phyloP scores from a whole-genome alignment of 176 grass and related monocot species.

The Lolium perenne region DNA sequence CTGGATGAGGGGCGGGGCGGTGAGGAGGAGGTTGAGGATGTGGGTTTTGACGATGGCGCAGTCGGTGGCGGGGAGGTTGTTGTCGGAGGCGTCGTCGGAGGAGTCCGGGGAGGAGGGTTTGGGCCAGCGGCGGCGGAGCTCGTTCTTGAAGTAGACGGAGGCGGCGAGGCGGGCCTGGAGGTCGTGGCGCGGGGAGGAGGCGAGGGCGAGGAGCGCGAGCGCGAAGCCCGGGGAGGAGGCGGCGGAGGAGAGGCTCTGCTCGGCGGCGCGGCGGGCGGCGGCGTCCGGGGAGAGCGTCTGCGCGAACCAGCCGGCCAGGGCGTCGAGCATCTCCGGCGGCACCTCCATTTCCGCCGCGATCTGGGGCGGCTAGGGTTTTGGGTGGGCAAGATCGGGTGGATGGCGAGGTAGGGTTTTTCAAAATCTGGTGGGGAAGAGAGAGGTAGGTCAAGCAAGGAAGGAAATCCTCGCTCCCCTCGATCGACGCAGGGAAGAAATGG shows the following conservation, averaged over 20 bases:
- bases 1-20: conserved; percentile 72
- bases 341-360: conserved; percentile 69
- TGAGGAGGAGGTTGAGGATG: conserved; percentile 85
- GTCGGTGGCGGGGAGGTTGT: conserved; percentile 58
- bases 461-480: not conserved
- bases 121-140: conserved; percentile 74
- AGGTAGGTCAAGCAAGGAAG: not conserved
- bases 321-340: conserved; percentile 72
- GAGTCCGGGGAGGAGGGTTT: conserved; percentile 36
- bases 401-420: conserved; percentile 56
- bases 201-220: conserved; percentile 71
- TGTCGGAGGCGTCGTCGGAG: conserved; percentile 43
- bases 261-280: conserved; percentile 67
- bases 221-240: conserved; percentile 59
- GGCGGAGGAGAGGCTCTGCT: conserved; percentile 64
- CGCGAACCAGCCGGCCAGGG: conserved; percentile 81
- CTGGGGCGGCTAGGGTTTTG: conserved; percentile 40
- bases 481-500: not conserved
- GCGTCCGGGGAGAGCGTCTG: conserved; percentile 77
- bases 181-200: conserved; percentile 56
- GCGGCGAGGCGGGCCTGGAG: conserved; percentile 68
- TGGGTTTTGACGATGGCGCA: conserved; percentile 72
- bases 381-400: conserved; percentile 33
- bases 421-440: conserved; percentile 31
- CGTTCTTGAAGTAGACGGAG: conserved; percentile 87